Base-by-base conservation (phyloP, 202 grass and related monocot species). In the Sporobolus alterniflorus region DNA sequence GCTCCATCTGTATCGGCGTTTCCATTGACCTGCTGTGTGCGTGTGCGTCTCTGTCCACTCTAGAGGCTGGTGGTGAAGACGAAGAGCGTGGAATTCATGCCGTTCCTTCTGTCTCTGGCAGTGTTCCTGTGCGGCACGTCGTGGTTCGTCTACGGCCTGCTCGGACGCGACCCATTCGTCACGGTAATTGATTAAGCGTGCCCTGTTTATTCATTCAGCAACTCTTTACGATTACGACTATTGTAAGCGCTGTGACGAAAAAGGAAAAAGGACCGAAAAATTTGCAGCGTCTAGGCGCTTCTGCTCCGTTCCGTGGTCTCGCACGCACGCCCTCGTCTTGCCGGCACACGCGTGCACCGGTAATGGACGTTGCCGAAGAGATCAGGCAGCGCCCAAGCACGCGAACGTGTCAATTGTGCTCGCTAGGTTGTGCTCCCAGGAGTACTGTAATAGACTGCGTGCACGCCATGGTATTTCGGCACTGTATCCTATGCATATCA, bases 51-150 rank as follows among this genome's bases (percentile, higher is more conserved):
- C n/a, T n/a, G n/a, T n/a, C n/a, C n/a, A n/a, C n/a, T n/a, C n/a
- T 87, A 98, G 96, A 98, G 91, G 83, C 40, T 96, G 77, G 96
- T 98, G 93, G 90, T 98, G 81, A 96, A 89, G 83, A 96, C 96
- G 11, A 98, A 96, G 74, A 98, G 96, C 82, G 93, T 98, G 77
- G 93, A 94, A 85, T 98, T 60, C 93, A 98, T 98, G 96, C 96
- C 96, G 15, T 96, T 98, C 79, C 71, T 98, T 67, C 85, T 98
- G 51, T 98, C 96, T 15, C 83, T 96, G 85, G 92, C 85, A 12
- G 91, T 96, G 25, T 98, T 98, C 89, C 82, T 98, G 50, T 98
- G 96, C 76, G 96, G 93, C 66, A 98, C 93, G 2, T 98, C 96
- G 0, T 98, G 96, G 96, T 98, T 98, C 85, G 54, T 98, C 87